phyloP scores from a whole-genome alignment of 75 land plant species.

The Sequoiadendron giganteum region DNA sequence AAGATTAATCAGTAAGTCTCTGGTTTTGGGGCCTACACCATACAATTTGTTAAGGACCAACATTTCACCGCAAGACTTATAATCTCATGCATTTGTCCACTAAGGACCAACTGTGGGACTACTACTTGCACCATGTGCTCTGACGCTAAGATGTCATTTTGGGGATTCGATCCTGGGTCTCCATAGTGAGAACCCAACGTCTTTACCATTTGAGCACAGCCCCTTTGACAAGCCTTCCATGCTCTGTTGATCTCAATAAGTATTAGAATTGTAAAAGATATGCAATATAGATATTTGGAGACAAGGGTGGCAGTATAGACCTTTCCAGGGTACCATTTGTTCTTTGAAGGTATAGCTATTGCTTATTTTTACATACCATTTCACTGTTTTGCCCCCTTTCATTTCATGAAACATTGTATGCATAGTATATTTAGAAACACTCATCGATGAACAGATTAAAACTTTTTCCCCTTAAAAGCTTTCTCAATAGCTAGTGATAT shows the following conservation, averaged over 20 bases:
- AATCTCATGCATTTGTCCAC: too few species aligned
- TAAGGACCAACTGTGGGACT: too few species aligned
- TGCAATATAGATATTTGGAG: background rate
- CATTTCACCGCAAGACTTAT: too few species aligned
- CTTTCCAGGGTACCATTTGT: background rate
- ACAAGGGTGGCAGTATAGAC: background rate
- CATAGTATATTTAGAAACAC: background rate
- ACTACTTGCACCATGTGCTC: too few species aligned
- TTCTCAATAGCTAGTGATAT: background rate
- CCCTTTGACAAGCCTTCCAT: background rate
- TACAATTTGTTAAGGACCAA: too few species aligned
- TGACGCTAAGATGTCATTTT: too few species aligned
- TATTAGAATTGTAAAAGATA: background rate
- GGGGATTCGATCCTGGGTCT: too few species aligned
- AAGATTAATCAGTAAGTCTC: too few species aligned
- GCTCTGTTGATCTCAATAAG: background rate
- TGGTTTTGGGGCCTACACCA: too few species aligned
- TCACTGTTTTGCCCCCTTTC: background rate
- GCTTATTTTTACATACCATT: background rate
- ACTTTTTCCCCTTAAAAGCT: background rate
- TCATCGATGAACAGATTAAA: background rate
- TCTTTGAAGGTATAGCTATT: background rate
- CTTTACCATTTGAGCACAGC: too few species aligned
- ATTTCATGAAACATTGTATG: background rate
- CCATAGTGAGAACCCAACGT: too few species aligned